Evolutionary conservation across 495 filamentous ascomycete genomes (phyloP).

Genomic region (Penicillium salamii): DNA sequence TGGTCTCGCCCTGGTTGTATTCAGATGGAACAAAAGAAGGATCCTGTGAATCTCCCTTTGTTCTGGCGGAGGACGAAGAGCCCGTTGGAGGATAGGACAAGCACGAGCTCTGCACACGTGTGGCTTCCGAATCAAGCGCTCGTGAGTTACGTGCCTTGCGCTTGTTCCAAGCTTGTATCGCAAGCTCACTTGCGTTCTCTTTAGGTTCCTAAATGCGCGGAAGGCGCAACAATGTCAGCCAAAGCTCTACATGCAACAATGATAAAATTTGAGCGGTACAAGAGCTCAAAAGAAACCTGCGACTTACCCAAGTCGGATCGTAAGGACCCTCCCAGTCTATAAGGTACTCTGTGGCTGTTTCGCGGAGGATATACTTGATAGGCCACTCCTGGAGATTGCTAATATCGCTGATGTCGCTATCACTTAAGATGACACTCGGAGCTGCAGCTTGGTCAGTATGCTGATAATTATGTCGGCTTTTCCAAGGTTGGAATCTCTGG

Average conservation of each 20-base stretch:
- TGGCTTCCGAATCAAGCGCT: background rate
- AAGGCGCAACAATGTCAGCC: background rate
- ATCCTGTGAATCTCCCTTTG: background rate
- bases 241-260: background rate
- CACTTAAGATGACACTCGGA: background rate
- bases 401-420: conserved; percentile 1
- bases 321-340: conserved; percentile 43
- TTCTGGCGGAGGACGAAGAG: background rate
- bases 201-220: conserved; percentile 39
- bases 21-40: background rate
- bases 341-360: conserved; percentile 37
- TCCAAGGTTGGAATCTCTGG: background rate
- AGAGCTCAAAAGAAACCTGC: too few species aligned
- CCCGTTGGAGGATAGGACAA: background rate
- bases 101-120: background rate
- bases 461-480: background rate
- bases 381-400: conserved; percentile 23
- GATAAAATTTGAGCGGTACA: background rate
- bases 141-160: conserved; percentile 13
- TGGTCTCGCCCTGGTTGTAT: background rate
- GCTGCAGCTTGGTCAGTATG: conserved; percentile 5
- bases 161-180: conserved; percentile 33
- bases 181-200: conserved; percentile 33
- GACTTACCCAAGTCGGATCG: conserved; percentile 41
- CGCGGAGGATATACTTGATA: conserved; percentile 40